Evolutionary conservation across 805 yeast genomes (phyloP).

Genomic region (Suhomyces pyralidae): DNA sequence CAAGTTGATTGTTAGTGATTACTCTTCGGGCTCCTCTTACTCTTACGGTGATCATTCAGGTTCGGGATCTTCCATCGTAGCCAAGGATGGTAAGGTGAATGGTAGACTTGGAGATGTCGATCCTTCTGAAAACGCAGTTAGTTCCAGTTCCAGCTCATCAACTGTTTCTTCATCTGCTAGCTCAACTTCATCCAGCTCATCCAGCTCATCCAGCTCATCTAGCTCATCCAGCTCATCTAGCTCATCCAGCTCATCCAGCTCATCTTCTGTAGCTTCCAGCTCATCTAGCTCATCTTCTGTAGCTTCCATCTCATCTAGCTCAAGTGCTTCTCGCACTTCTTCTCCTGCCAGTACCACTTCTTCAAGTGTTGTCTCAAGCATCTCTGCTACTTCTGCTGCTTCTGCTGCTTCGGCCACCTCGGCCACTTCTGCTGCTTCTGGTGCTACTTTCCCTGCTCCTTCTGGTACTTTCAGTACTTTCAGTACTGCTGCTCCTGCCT

Average conservation of each 20-base stretch:
- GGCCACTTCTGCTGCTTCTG: background rate
- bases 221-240: background rate
- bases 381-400: background rate
- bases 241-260: background rate
- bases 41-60: constrained; percentile 56
- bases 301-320: background rate
- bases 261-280: background rate
- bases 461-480: background rate
- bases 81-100: constrained; percentile 56
- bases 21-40: constrained; percentile 47
- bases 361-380: too few relatives aligned
- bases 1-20: constrained; percentile 31
- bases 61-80: constrained; percentile 54
- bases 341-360: background rate
- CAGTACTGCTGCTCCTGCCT: background rate
- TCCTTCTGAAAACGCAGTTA: constrained; percentile 30
- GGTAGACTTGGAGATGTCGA: constrained; percentile 54
- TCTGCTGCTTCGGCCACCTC: background rate
- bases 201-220: background rate
- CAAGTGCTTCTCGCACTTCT: constrained; percentile 4
- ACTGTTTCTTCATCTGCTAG: too few relatives aligned
- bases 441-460: constrained; percentile 1
- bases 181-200: constrained; percentile 7
- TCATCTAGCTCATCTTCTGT: background rate
- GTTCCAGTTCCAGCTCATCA: background rate